Evolutionary conservation across 352 stramenopile genomes (phyloP), one percentile per base, ranked within the genome.

Genomic region (Pythium volutum): DNA sequence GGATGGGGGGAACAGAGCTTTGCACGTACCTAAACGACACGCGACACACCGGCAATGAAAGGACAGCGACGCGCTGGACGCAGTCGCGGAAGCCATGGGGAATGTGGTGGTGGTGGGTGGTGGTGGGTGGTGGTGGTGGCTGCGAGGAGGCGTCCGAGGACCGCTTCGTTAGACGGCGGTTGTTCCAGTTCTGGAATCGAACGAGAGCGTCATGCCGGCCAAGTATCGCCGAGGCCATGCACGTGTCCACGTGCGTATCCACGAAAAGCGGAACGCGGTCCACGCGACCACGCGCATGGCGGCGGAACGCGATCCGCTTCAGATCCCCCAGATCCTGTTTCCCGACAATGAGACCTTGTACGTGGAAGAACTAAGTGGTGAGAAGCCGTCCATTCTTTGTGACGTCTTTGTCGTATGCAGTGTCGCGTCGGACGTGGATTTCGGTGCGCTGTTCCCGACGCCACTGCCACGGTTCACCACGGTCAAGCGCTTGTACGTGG

Each of bases 301-400:
- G 4, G 9, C 20, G 4, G 52, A 62, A 8, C 7, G 23, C 14
- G 8, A 36, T 0, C 22, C 4, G n/a, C 12, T 50, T 23, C 6
- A 7, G 46, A 59, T 26, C 14, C 46, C 53, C 29, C 39, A 46
- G 29, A 60, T 70, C 23, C 16, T 45, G n/a, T 70, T 70, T n/a
- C 64, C 57, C 0, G 64, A 70, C 38, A 58, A 59, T 36, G 48
- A 70, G 43, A 70, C 50, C 11, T 63, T 70, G 64, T 70, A 50
- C 39, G 64, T 65, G 12, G 43, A n/a, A 27, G 22, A 22, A 25
- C 15, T n/a, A 29, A 27, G n/a, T 42, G 18, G 36, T 8, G 45
- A 20, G 22, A 34, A 51, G 4, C 20, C n/a, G n/a, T 26, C 4
- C 12, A 2, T 20, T 54, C 48, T 58, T 8, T 58, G n/a, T n/a